Base-by-base conservation (phyloP, 441 rosid species). In the Croton laevigatus region DNA sequence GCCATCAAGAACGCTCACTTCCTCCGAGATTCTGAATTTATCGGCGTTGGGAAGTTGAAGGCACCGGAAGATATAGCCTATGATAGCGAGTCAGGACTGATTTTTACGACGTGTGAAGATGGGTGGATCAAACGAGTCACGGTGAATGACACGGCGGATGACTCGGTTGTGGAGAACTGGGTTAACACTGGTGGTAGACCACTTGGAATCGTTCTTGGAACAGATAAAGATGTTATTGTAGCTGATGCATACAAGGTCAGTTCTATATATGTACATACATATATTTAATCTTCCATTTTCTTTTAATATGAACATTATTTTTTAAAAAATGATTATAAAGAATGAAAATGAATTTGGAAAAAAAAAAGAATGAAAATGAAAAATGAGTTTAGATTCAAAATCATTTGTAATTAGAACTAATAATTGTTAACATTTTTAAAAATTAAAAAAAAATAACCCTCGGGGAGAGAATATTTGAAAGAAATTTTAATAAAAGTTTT, bases 161-260 rank as follows among this genome's bases (percentile, higher is more conserved):
- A 83, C 66, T 54, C 82, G 6, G 76, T 71, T 10, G 84, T 93
- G 5, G 85, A 85, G 73, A 78, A 83, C 22, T 87, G 85, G 91
- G 86, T 93, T 27, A 78, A 85, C 69, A 93, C 95, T 1, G 90
- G 91, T 3, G 96, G 96, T 0, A 73, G 97, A 69, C 98, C 98
- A 0, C 92, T 94, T 10, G 98, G 98, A 6, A 22, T 93, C 9
- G 91, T 82, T 19, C 66, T 91, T 1, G 91, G 89, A 37, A 70
- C 8, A 7, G 12, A 77, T 8, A 61, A 65, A 0, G 91, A 84
- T 49, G 32, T 87, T 8, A 75, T 91, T 1, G 96, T 93, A 0
- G 94, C 93, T 10, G 93, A 91, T 27, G 84, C 91, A 1, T 67
- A 70, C 32, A 81, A 86, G 95, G 97, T 93, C 51, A 19, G 70